Evolutionary conservation across 1,284 basidiomycete species (phyloP).

Genomic region (Melampsora abietis-canadensis): DNA sequence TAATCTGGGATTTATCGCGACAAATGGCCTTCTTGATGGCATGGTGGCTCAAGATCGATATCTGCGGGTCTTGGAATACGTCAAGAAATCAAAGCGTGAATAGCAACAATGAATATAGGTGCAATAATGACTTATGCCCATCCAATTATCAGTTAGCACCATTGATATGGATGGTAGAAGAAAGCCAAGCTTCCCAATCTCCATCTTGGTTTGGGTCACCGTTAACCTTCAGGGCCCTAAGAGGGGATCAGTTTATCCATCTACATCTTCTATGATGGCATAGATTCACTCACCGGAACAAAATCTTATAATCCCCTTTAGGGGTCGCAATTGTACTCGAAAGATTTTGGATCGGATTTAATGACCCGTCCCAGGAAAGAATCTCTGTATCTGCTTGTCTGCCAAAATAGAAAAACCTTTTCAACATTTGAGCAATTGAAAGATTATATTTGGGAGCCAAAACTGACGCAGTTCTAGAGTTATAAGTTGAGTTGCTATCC

Average conservation of each 20-base stretch:
- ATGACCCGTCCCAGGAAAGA: conserved; percentile 15
- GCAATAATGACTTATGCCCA: too few relatives aligned
- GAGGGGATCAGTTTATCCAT: background rate
- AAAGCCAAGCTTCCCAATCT: conserved; percentile 36
- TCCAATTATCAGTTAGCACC: too few relatives aligned
- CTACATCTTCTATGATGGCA: background rate
- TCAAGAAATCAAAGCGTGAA: too few relatives aligned
- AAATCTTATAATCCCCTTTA: conserved; percentile 26
- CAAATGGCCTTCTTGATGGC: too few relatives aligned
- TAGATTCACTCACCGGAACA: conserved; percentile 32
- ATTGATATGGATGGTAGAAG: background rate
- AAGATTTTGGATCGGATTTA: conserved; percentile 1
- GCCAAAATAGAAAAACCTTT: background rate
- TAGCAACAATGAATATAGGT: too few relatives aligned
- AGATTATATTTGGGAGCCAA: background rate
- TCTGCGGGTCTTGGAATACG: too few relatives aligned
- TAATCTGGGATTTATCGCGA: too few relatives aligned
- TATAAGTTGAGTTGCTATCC: conserved; percentile 25
- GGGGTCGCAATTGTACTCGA: background rate
- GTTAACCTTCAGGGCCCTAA: conserved; percentile 21
- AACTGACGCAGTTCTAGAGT: conserved; percentile 22
- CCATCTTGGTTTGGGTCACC: conserved; percentile 15
- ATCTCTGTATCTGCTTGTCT: conserved; percentile 13
- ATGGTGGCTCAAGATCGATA: too few relatives aligned
- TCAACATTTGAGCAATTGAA: background rate